These are phyloP conservation scores for Calonectria hongkongensis DNA, from an alignment of 2,329 filamentous ascomycete species.

Conservation along the genomic window DNA sequence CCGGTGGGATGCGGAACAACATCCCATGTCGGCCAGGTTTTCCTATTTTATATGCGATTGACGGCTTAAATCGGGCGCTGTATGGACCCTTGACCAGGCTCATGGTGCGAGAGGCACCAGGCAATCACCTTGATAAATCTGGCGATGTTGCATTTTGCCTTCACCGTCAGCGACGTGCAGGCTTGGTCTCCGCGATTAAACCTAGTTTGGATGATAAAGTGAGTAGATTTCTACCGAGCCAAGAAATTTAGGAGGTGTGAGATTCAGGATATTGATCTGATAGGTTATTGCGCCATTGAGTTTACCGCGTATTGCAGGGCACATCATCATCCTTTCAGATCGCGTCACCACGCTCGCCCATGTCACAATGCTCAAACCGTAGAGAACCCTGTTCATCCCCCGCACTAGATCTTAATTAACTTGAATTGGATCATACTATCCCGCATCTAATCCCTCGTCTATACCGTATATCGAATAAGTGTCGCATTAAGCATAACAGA, in stretches of 20 bases:
- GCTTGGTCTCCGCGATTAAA: neutral
- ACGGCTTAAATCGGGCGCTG: neutral
- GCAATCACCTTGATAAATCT: conserved; percentile 7
- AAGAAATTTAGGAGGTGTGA: conserved; percentile 16
- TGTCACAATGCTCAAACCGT: neutral
- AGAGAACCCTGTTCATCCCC: conserved; percentile 14
- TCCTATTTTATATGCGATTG: neutral
- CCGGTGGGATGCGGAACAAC: conserved; percentile 32
- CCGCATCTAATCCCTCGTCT: neutral
- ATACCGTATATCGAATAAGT: neutral
- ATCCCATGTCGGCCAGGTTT: conserved; percentile 1
- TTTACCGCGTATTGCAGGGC: conserved; percentile 9
- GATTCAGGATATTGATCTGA: conserved; percentile 3
- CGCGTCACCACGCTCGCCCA: conserved; percentile 26
- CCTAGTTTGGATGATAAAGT: conserved; percentile 10
- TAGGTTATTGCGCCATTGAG: conserved; percentile 36
- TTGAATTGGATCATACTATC: neutral
- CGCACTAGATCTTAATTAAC: neutral
- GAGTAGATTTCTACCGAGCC: conserved; percentile 23
- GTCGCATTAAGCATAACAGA: conserved; percentile 5
- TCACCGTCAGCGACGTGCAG: conserved; percentile 15
- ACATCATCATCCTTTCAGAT: conserved; percentile 37
- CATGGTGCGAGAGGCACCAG: neutral
- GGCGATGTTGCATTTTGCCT: conserved; percentile 13
- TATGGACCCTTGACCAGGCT: neutral